Base-by-base conservation (phyloP, 768 basidiomycete species). In the Lactifluus echinatus region DNA sequence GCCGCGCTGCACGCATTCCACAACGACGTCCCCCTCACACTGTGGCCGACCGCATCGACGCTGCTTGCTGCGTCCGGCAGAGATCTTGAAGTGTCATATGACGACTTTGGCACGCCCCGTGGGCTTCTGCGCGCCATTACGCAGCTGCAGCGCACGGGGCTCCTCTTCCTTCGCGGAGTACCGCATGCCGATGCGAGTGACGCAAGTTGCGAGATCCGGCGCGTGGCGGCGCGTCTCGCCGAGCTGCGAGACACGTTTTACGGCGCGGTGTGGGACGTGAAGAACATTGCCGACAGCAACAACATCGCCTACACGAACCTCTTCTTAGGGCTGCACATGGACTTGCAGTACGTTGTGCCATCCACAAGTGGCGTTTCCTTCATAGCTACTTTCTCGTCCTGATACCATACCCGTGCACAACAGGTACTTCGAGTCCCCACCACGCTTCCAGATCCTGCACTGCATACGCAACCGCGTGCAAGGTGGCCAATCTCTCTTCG, bases 221-320 rank as follows among this genome's bases (percentile, higher is more conserved):
- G 57, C n/a, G 74, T 97, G 2, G 89, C 82, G 2, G 72, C 75
- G 26, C 67, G 66, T 23, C 87, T 97, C 64, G 87, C 91, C 6
- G 80, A 89, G 61, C 75, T 97, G 26, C 75, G 92, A 26, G 74
- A 78, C 44, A 98, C 93, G 8, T 94, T 97, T 69, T 99, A 99
- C 63, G 95, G 95, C 0, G 74, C 78, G 44, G 67, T 86, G 1
- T 97, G 93, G 92, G 83, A 96, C 68, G 94, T 98, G 26, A 81
- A 82, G 72, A 89, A 84, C 59, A 65, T 83, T 39, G 73, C 70
- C 40, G 76, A 89, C 54, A 88, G 88, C 65, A 79, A 76, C 63
- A 99, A 99, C 69, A 92, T 99, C 55, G 95, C 95, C 3, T 97
- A 96, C 68, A 99, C 95, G 12, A 84, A 93, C 68, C 76, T 96